These are phyloP conservation scores for Lactarius akahatsu DNA, from an alignment of 768 basidiomycete genomes.

Conservation along the genomic window DNA sequence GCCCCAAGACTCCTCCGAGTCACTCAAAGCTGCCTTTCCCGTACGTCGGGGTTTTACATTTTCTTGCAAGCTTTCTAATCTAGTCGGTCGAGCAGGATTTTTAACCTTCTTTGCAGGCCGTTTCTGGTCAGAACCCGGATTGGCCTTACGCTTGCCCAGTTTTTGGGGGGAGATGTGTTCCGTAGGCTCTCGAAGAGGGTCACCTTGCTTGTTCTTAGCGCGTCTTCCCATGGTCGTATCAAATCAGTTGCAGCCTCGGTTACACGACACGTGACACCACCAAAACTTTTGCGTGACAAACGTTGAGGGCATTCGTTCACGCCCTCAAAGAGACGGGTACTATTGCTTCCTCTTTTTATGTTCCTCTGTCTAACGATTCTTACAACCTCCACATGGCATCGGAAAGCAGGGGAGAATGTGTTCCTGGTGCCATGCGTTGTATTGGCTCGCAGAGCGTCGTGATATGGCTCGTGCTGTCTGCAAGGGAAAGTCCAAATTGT, in stretches of 20 bases:
- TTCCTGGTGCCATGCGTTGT: too few species aligned
- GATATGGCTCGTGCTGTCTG: too few species aligned
- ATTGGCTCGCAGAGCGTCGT: too few species aligned
- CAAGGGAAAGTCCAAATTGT: too few species aligned
- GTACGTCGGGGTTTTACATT: background rate
- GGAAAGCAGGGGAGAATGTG: too few species aligned
- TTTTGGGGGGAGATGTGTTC: slow-evolving; percentile 49
- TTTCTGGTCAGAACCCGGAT: slow-evolving; percentile 35
- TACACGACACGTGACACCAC: background rate
- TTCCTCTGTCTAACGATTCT: too few species aligned
- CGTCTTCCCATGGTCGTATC: slow-evolving; percentile 67
- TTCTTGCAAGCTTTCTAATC: slow-evolving; percentile 29
- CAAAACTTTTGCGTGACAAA: too few species aligned
- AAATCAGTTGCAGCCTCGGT: background rate
- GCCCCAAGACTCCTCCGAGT: slow-evolving; percentile 32
- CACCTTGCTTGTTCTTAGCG: slow-evolving; percentile 79
- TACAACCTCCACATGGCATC: too few species aligned
- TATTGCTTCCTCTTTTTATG: too few species aligned
- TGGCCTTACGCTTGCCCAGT: slow-evolving; percentile 74
- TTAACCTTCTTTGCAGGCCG: slow-evolving; percentile 42
- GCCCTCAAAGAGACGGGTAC: too few species aligned
- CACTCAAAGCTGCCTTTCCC: slow-evolving; percentile 29
- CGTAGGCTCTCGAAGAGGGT: slow-evolving; percentile 51
- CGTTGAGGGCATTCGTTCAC: too few species aligned
- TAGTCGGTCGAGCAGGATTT: slow-evolving; percentile 28